These are phyloP conservation scores for Cryptococcus sp. DNA, from an alignment of 1,284 basidiomycete species.

Conservation along the genomic window DNA sequence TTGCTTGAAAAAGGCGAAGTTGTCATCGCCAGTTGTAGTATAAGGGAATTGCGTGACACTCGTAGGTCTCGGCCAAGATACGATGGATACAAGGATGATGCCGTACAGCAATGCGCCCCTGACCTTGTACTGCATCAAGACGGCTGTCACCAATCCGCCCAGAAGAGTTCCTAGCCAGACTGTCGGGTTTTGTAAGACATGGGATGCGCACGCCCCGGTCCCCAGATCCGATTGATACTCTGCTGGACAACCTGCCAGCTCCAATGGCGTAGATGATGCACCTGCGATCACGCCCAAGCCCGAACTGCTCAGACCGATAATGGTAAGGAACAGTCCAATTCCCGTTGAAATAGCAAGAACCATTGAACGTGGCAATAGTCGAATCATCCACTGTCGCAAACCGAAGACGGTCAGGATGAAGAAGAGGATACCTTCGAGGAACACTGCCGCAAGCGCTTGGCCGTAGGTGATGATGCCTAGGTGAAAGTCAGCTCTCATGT, in stretches of 20 bases:
- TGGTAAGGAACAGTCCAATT: slow-evolving; percentile 71
- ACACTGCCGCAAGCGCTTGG: slow-evolving; percentile 84
- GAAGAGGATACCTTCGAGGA: slow-evolving; percentile 86
- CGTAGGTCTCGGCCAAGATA: slow-evolving; percentile 82
- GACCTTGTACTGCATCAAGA: slow-evolving; percentile 82
- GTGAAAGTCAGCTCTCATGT: slow-evolving; percentile 1
- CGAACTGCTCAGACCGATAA: slow-evolving; percentile 59
- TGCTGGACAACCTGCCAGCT: slow-evolving; percentile 75
- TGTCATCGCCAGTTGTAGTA: slow-evolving; percentile 64
- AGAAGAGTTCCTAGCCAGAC: slow-evolving; percentile 88
- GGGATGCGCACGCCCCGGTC: slow-evolving; percentile 64
- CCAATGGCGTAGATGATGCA: slow-evolving; percentile 68
- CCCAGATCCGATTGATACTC: slow-evolving; percentile 32
- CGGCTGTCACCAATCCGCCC: slow-evolving; percentile 77
- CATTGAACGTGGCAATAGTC: slow-evolving; percentile 83
- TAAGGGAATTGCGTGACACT: slow-evolving; percentile 81
- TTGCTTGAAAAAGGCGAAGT: slow-evolving; percentile 84
- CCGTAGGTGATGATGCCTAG: slow-evolving; percentile 72
- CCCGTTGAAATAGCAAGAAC: slow-evolving; percentile 81
- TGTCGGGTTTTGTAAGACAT: slow-evolving; percentile 70
- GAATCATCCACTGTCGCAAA: slow-evolving; percentile 84
- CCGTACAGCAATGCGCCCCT: slow-evolving; percentile 59
- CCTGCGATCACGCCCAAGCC: slow-evolving; percentile 80
- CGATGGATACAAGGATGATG: slow-evolving; percentile 80
- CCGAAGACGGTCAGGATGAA: slow-evolving; percentile 77